phyloP scores from a whole-genome alignment of 2,329 filamentous ascomycete species.

The Aspergillus quadrilineatus region DNA sequence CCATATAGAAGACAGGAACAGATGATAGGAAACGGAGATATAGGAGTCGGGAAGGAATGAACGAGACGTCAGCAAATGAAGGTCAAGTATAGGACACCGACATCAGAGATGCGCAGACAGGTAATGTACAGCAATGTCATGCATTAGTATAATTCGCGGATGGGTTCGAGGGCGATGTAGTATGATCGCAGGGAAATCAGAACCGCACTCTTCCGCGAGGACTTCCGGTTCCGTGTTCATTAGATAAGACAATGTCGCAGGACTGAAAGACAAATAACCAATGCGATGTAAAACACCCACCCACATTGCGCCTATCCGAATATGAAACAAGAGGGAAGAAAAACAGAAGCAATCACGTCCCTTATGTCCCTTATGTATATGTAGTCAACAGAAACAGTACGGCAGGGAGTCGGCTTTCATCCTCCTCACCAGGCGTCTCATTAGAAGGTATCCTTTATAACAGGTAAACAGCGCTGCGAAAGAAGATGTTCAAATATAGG shows the following conservation, averaged over 20 bases:
- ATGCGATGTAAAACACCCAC: constrained; percentile 20
- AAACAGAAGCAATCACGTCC: constrained; percentile 26
- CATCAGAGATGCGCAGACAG: constrained; percentile 24
- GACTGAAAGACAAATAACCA: constrained; percentile 22
- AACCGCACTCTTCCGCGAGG: constrained; percentile 22
- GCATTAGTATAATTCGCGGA: constrained; percentile 28
- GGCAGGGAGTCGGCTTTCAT: constrained; percentile 19
- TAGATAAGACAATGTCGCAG: constrained; percentile 28
- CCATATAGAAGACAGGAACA: constrained; percentile 15
- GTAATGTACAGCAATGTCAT: constrained; percentile 39
- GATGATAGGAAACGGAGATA: constrained; percentile 20
- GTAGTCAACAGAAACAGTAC: constrained; percentile 38
- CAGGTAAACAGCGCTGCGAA: constrained; percentile 17
- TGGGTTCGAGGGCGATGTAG: constrained; percentile 22
- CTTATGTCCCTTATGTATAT: constrained; percentile 43
- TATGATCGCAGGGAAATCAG: constrained; percentile 25
- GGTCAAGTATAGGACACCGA: constrained; percentile 18
- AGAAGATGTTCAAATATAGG: constrained; percentile 7
- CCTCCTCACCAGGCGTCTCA: constrained; percentile 20
- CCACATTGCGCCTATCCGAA: constrained; percentile 29
- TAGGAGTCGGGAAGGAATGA: constrained; percentile 21
- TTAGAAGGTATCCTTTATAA: constrained; percentile 22
- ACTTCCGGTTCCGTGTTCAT: constrained; percentile 27
- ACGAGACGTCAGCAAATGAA: constrained; percentile 20
- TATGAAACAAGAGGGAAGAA: constrained; percentile 24